Conservation (phyloP, 305 asterid species). For the Caryopteris hybrid region DNA sequence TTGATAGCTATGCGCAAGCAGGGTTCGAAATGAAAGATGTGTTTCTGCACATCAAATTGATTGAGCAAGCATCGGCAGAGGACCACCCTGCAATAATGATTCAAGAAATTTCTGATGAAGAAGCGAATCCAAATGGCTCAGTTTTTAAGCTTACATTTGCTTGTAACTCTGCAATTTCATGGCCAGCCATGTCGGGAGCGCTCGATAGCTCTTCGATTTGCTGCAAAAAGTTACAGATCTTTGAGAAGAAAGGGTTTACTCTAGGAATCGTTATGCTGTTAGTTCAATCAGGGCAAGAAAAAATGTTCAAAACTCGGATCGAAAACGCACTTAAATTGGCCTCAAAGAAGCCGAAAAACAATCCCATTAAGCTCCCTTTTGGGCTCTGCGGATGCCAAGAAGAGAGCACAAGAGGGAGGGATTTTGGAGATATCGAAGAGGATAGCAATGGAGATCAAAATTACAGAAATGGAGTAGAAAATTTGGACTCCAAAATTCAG, state of each 20-base stretch:
- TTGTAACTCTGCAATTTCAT: slow-evolving; percentile 78
- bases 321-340: slow-evolving; percentile 74
- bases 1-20: slow-evolving; percentile 79
- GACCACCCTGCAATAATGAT: slow-evolving; percentile 77
- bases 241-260: slow-evolving; percentile 88
- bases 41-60: slow-evolving; percentile 83
- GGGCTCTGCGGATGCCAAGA: slow-evolving; percentile 97
- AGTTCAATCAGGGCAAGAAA: slow-evolving; percentile 77
- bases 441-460: slow-evolving; percentile 51
- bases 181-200: slow-evolving; percentile 91
- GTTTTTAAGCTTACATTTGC: slow-evolving; percentile 81
- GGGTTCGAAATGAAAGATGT: slow-evolving; percentile 97
- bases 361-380: slow-evolving; percentile 72
- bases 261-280: slow-evolving; percentile 64
- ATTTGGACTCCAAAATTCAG: slow-evolving; percentile 40
- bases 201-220: slow-evolving; percentile 82
- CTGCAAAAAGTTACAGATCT: slow-evolving; percentile 84
- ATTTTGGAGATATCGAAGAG: slow-evolving; percentile 58
- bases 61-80: slow-evolving; percentile 73
- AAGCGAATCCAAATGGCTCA: slow-evolving; percentile 35
- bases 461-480: slow-evolving; percentile 53
- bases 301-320: slow-evolving; percentile 57
- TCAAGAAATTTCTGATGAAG: slow-evolving; percentile 70
- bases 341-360: slow-evolving; percentile 64
- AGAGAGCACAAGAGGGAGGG: slow-evolving; percentile 63